Percentiles rank a stretch among this genome's conserved stretches.
Evolutionary conservation across 2,329 filamentous ascomycete species (phyloP).

Genomic region (Plectosphaerella sp.): DNA sequence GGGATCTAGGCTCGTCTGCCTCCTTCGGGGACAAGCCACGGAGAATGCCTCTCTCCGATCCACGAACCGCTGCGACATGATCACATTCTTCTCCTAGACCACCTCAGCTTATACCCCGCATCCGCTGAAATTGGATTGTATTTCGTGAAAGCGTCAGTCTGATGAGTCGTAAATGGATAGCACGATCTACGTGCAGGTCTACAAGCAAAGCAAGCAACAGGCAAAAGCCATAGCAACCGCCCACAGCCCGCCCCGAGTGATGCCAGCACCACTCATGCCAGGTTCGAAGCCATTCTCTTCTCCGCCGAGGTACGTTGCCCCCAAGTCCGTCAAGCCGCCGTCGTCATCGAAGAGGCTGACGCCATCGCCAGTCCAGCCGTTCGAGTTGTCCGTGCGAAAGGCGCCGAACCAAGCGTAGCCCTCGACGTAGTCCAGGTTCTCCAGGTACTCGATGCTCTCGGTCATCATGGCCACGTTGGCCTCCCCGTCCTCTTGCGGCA

Average conservation of each 20-base stretch:
- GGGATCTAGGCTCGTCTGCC: constrained; percentile 15
- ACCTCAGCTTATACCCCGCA: too few relatives aligned
- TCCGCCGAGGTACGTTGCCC: constrained; percentile 32
- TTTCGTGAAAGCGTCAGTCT: too few relatives aligned
- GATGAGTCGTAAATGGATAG: too few relatives aligned
- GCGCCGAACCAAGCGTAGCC: constrained; percentile 37
- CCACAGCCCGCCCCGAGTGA: not conserved
- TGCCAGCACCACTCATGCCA: constrained; percentile 16
- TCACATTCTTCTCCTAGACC: too few relatives aligned
- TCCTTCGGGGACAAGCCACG: too few relatives aligned
- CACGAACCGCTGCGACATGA: too few relatives aligned
- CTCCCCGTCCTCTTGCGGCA: constrained; percentile 26
- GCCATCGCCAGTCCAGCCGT: constrained; percentile 31
- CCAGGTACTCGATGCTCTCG: constrained; percentile 28
- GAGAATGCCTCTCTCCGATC: too few relatives aligned
- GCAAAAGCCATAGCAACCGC: not conserved
- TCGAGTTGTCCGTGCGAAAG: constrained; percentile 30
- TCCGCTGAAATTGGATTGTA: too few relatives aligned
- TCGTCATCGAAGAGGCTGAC: constrained; percentile 30
- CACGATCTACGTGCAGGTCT: too few relatives aligned
- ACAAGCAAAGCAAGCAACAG: not conserved
- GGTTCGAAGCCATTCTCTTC: constrained; percentile 29
- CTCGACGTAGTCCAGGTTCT: constrained; percentile 24
- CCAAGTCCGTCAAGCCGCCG: constrained; percentile 31
- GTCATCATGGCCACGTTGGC: constrained; percentile 34